A percentile compares a stretch with the other conserved stretches of the same genome.
Conservation (phyloP, 805 yeast genomes). For the Cyberlindnera misumaiensis region DNA sequence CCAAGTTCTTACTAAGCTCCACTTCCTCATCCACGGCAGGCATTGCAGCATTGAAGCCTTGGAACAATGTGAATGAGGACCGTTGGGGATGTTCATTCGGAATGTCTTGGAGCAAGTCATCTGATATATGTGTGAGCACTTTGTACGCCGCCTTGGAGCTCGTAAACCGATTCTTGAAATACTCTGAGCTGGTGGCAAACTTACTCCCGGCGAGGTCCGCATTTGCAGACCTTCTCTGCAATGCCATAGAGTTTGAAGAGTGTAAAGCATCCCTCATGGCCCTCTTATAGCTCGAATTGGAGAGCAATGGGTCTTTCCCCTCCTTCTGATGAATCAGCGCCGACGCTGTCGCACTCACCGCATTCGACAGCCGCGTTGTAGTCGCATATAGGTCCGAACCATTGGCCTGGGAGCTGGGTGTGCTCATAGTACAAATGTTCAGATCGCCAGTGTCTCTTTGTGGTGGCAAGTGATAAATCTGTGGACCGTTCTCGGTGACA, state of each 20-base stretch:
- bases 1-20: conserved; percentile 22
- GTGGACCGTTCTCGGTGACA: no score
- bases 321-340: conserved; percentile 32
- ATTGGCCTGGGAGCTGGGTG: conserved; percentile 2
- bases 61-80: conserved; percentile 48
- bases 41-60: conserved; percentile 58
- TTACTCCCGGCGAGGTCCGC: conserved; percentile 20
- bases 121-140: conserved; percentile 50
- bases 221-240: conserved; percentile 26
- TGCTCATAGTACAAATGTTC: no score
- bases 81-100: conserved; percentile 33
- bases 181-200: conserved; percentile 30
- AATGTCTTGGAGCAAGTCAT: conserved; percentile 49
- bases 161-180: conserved; percentile 31
- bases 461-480: no score
- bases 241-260: conserved; percentile 26
- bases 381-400: conserved; percentile 23
- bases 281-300: conserved; percentile 34
- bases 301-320: conserved; percentile 29
- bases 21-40: conserved; percentile 44
- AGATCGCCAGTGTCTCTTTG: no score
- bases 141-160: conserved; percentile 35
- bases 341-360: conserved; percentile 51
- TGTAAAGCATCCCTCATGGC: conserved; percentile 40
- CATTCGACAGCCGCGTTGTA: conserved; percentile 35